Evolutionary conservation across 73 alveolate genomes (phyloP), one percentile per base, ranked within the genome.

Genomic region (Effrenium voratum): DNA sequence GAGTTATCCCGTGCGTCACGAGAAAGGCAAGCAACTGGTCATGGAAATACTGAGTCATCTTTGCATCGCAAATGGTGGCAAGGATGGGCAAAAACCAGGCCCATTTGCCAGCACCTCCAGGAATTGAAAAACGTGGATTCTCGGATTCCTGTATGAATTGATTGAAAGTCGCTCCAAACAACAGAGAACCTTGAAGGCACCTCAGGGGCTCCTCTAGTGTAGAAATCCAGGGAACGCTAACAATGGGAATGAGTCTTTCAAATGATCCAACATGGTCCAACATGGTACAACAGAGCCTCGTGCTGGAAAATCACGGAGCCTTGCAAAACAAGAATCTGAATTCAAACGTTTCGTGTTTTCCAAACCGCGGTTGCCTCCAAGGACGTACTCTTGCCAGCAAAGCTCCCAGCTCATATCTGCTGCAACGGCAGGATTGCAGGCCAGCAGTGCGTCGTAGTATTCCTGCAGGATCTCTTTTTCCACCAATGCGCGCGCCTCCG

Each of bases 41-140:
- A 55, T 90, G 97, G 52, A 90, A 90, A 76, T 70, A 90, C 76
- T 90, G 97, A 24, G 87, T 90, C 97, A 90, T 90, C 88, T 90
- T 90, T 34, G 97, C 88, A 22, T 57, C 28, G 90, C 90, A 79
- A 46, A 28, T 79, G 32, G 28, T n/a, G 3, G 79, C 93, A 49
- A 84, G 66, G 63, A 86, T 59, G 44, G 97, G 97, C 97, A 90
- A 68, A 34, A 90, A 90, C 97, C 97, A 90, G 43, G 52, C 36
- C 97, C 97, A 90, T 57, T 70, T 90, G 44, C 95, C 95, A 30
- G 73, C 95, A 44, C 95, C 95, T 38, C 93, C 34, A 16, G 83
- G n/a, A n/a, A n/a, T n/a, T n/a, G n/a, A n/a, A n/a, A n/a, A n/a
- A n/a, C n/a, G n/a, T n/a, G n/a, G n/a, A n/a, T n/a, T n/a, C n/a